These are phyloP conservation scores for Alternaria metachromatica DNA, from an alignment of 2,329 filamentous ascomycete genomes.

Conservation along the genomic window DNA sequence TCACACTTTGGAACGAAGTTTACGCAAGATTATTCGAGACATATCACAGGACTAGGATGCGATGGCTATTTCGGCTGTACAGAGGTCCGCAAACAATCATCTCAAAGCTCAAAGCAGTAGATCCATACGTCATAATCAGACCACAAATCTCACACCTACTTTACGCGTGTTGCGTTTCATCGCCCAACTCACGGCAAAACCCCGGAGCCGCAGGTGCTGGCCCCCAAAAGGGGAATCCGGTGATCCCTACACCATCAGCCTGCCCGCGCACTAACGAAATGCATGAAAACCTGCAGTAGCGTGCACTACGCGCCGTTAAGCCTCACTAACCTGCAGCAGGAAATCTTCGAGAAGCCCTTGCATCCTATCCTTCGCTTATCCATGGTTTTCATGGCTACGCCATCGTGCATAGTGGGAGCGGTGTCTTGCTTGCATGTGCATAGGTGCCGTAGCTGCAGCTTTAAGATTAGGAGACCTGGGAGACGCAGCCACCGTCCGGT, in stretches of 20 bases:
- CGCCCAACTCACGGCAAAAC: slow-evolving; percentile 7
- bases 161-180: slow-evolving; percentile 1
- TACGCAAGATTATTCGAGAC: slow-evolving; percentile 1
- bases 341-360: slow-evolving; percentile 8
- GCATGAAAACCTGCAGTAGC: slow-evolving; percentile 16
- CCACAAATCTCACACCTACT: slow-evolving; percentile 1
- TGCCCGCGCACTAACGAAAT: slow-evolving; percentile 7
- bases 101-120: background rate
- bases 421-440: slow-evolving; percentile 14
- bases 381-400: slow-evolving; percentile 2
- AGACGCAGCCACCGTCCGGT: slow-evolving; percentile 8
- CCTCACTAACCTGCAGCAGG: slow-evolving; percentile 10
- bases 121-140: slow-evolving; percentile 3
- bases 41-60: background rate
- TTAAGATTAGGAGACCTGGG: background rate
- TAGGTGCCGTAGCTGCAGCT: slow-evolving; percentile 3
- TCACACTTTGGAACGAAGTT: background rate
- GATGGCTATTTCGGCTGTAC: background rate
- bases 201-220: slow-evolving; percentile 9
- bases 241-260: slow-evolving; percentile 2
- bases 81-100: background rate
- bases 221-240: slow-evolving; percentile 6
- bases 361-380: slow-evolving; percentile 5
- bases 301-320: slow-evolving; percentile 14
- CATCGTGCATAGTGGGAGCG: slow-evolving; percentile 6